Evolutionary conservation across 176 grass and related monocot genomes (phyloP), one percentile per base, ranked within the genome.

Genomic region (Oryza meridionalis): DNA sequence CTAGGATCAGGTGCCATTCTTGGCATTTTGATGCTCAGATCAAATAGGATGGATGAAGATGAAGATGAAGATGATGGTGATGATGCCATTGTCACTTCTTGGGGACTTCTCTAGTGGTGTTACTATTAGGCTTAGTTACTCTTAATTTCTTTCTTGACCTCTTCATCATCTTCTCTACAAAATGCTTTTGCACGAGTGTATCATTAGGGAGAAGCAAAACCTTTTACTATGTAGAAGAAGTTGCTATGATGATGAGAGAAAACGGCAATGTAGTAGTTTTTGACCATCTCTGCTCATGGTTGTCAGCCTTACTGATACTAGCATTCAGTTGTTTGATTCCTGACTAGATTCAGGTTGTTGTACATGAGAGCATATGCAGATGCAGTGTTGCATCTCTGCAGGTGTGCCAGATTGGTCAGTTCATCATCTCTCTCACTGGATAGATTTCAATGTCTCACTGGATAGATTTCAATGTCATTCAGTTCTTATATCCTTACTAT

Each of bases 151-250:
- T 83, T 8, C 25, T 29, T 11, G 58, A 78, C 24, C 77, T 86
- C 21, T 69, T 81, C 14, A 22, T 76, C 14, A 12, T 76, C 77
- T 64, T 85, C 66, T 29, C 32, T 44, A 15, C 51, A 72, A 72
- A 85, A 35, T 81, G 65, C 55, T 78, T 85, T 51, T 87, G 77
- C 58, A 43, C 77, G 59, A 27, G 64, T 82, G 72, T 82, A 64
- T 40, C 58, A 65, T 78, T 65, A 86, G 79, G 37, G 44, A 77
- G 47, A 38, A 67, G 35, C 22, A 37, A 26, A 38, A n/a, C 35
- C 11, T 37, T 76, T 58, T 58, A 58, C 65, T 2, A 47, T 77
- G 83, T 82, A 77, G 19, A 77, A 76, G 19, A 77, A 72, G 43
- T 25, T 72, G 40, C 19, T 55, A 65, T 77, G 72, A 55, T 10